These are phyloP conservation scores for Penicillium canescens DNA, from an alignment of 495 filamentous ascomycete genomes.

Conservation along the genomic window DNA sequence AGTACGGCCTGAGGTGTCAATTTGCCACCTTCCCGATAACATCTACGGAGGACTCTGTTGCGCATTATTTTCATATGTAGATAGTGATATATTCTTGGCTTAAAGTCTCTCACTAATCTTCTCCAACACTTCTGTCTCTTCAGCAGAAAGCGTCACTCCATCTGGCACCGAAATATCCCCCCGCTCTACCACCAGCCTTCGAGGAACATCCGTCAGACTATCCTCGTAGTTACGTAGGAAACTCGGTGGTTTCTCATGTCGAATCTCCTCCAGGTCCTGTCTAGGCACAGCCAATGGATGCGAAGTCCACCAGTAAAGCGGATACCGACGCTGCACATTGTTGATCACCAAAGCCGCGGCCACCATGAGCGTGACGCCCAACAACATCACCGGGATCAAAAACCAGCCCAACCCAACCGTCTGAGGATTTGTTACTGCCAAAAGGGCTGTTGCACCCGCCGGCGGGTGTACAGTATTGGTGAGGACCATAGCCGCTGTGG, in stretches of 20 bases:
- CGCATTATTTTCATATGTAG: constrained; percentile 1
- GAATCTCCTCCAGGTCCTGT: constrained; percentile 26
- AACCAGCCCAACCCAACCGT: constrained; percentile 65
- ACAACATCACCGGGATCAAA: constrained; percentile 64
- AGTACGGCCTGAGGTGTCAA: constrained; percentile 18
- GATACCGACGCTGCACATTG: constrained; percentile 75
- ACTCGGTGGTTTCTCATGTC: constrained; percentile 14
- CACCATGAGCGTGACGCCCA: constrained; percentile 67
- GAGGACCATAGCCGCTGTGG: constrained; percentile 71
- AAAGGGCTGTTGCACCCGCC: constrained; percentile 81
- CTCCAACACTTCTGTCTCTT: constrained; percentile 33
- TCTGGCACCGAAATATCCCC: constrained; percentile 35
- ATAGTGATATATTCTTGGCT: constrained; percentile 1
- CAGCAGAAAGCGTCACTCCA: constrained; percentile 32
- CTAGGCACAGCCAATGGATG: constrained; percentile 22
- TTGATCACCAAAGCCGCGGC: constrained; percentile 67
- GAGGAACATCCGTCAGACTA: constrained; percentile 23
- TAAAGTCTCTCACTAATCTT: constrained; percentile 36
- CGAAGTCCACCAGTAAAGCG: constrained; percentile 69
- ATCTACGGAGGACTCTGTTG: neutral
- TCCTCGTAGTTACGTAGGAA: constrained; percentile 27
- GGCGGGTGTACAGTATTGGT: constrained; percentile 85
- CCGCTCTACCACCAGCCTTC: constrained; percentile 32
- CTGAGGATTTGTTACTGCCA: constrained; percentile 67
- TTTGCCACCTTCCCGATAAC: constrained; percentile 13